Base-by-base conservation (phyloP, 768 basidiomycete genomes). In the Cytidiella melzeri region DNA sequence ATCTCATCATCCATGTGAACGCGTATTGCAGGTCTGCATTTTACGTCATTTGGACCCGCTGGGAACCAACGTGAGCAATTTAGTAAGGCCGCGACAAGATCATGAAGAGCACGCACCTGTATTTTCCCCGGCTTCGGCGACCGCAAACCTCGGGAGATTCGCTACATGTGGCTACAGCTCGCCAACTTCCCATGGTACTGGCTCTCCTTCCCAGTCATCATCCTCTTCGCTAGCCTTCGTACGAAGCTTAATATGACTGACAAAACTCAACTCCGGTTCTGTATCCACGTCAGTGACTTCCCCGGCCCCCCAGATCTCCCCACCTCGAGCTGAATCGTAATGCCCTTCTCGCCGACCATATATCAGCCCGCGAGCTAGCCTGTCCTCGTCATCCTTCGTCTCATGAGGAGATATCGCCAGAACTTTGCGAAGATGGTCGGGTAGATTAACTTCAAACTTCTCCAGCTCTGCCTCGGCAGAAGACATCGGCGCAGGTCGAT, bases 151-250 rank as follows among this genome's bases (percentile, higher is more conserved):
- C 34, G 10, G 24, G 10, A 24, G 20, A 45, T 52, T 48, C 46
- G n/a, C n/a, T 7, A 7, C 30, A 34, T 7, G 30, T 34, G 30
- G 50, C 67, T 75, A 89, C 65, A 91, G 58, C 58, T 88, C 88
- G 45, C 80, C 88, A 7, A 79, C 73, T 65, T 85, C 85, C 88
- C 88, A 91, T 52, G 87, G 83, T 28, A 89, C 75, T 30, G 84
- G 83, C 64, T 89, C 87, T 28, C 84, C 80, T 65, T 89, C 88
- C 88, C 88, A 91, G 30, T 69, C 67, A 23, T 67, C 67, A 27
- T 63, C 62, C 27, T 51, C 57, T 34, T 60, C 58, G 43, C 23
- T 64, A 67, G 27, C 64, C 67, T 52, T 73, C 71, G 48, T 69
- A 68, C 62, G 87, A 83, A 3, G 36, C n/a, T 28, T 47, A 52